Evolutionary conservation across 805 yeast genomes (phyloP).

Genomic region (Metschnikowia henanensis): DNA sequence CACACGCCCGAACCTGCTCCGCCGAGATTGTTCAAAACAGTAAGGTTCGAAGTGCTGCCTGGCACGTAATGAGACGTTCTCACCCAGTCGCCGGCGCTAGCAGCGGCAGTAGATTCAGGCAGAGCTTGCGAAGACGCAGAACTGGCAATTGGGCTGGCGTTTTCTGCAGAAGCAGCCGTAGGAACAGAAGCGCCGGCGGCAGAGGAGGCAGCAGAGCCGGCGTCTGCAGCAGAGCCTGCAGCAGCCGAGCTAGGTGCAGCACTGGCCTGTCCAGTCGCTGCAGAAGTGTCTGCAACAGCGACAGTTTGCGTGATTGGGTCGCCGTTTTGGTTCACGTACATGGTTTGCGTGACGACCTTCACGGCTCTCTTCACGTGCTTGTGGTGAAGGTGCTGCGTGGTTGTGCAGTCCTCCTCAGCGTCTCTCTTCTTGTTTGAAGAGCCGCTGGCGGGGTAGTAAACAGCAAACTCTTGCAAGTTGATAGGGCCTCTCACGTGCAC

Average conservation of each 20-base stretch:
- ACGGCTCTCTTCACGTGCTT: conserved; percentile 63
- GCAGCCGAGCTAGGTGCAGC: background rate
- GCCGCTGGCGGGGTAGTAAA: conserved; percentile 68
- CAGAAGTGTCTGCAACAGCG: conserved; percentile 1
- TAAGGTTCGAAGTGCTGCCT: conserved; percentile 68
- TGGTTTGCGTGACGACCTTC: conserved; percentile 75
- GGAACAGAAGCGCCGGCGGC: conserved; percentile 4
- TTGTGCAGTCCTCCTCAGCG: conserved; percentile 44
- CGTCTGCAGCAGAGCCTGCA: conserved; percentile 2
- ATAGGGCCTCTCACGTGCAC: conserved; percentile 92
- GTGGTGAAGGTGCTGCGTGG: conserved; percentile 41
- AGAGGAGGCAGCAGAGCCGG: background rate
- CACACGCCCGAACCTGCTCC: conserved; percentile 90
- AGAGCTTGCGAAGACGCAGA: conserved; percentile 34
- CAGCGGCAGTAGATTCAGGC: conserved; percentile 23
- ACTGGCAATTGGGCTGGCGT: conserved; percentile 21
- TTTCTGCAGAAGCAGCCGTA: conserved; percentile 3
- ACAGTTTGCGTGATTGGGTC: conserved; percentile 27
- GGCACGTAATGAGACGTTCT: conserved; percentile 70
- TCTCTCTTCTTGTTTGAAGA: conserved; percentile 42
- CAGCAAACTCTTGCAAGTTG: conserved; percentile 81
- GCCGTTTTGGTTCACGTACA: conserved; percentile 64
- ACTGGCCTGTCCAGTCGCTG: background rate
- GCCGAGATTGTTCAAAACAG: conserved; percentile 87
- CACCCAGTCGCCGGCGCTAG: conserved; percentile 49